Evolutionary conservation across 225 moss, liverwort and hornwort species (phyloP).

Genomic region (Physcomitrellopsis africana): DNA sequence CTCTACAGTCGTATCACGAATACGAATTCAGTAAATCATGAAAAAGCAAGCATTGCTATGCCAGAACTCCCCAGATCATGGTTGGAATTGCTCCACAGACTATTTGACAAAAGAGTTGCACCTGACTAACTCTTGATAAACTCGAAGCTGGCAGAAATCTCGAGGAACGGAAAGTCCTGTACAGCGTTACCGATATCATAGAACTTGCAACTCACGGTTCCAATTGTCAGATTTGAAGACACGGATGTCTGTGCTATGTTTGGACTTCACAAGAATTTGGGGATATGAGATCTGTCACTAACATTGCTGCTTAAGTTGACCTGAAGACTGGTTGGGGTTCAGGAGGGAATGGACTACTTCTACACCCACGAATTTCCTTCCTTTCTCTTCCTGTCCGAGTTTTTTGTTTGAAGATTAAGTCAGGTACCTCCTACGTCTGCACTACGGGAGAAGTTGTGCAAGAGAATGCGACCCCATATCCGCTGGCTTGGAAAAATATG

Average conservation of each 20-base stretch:
- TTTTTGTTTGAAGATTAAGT: neutral
- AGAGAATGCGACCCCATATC: neutral
- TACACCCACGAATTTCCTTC: neutral
- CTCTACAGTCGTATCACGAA: conserved; percentile 11
- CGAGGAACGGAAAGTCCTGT: neutral
- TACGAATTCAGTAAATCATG: neutral
- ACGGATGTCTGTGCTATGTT: neutral
- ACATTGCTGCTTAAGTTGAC: neutral
- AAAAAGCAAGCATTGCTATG: neutral
- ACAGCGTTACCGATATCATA: no score
- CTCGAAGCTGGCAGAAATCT: neutral
- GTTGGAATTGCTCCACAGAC: neutral
- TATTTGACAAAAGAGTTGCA: neutral
- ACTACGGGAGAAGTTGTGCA: neutral
- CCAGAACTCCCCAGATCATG: neutral
- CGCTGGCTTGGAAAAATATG: neutral
- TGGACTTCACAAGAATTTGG: neutral
- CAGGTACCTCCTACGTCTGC: conserved; percentile 12
- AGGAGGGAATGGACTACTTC: neutral
- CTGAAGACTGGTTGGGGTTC: conserved; percentile 1
- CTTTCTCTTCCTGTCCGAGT: neutral
- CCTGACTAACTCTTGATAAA: neutral
- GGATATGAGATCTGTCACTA: neutral
- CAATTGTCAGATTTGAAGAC: neutral
- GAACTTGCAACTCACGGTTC: neutral